Base-by-base conservation (phyloP, 2,329 filamentous ascomycete species). In the Pseudogymnoascus sp. region DNA sequence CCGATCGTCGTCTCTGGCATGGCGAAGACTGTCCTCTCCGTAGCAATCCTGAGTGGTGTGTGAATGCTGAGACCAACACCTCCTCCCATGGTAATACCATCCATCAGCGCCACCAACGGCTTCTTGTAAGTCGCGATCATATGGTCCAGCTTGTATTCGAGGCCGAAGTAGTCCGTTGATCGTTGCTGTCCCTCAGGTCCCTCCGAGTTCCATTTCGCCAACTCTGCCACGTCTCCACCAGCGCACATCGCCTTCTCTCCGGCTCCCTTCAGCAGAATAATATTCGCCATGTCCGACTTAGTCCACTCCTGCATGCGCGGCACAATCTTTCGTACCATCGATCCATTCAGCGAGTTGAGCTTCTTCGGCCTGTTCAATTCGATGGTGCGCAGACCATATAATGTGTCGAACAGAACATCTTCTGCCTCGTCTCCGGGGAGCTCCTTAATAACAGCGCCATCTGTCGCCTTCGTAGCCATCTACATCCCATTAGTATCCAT, bases 1-100 rank as follows among this genome's bases (percentile, higher is more conserved):
- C 95, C 95, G 73, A 99, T 99, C 7, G 87, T 96, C 3, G 95
- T 99, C 79, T 99, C 95, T 31, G 95, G 95, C 95, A 99, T 99
- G 69, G 96, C 93, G 72, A 99, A 97, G 59, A 96, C 78, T 5
- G 95, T 99, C 73, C 89, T 89, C 78, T 99, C 95, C 2, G 95
- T 99, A 38, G 95, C 95, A 73, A 99, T 96, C 65, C 95, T 84
- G 82, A 99, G 93, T 2, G 95, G 96, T 2, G 95, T 93, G 77
- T 99, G 96, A 61, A 96, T 85, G 75, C 90, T 96, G 63, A 99
- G 84, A 5, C 95, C 95, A 62, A 97, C 95, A 68, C 95, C 95
- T 63, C 95, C 95, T 63, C 95, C 95, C 95, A 99, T 99, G 61
- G 96, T 99, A 75, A 96, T 90, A 65, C 95, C 95, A 73, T 99